phyloP scores from a whole-genome alignment of 2,329 filamentous ascomycete genomes.

The Ophiocordyceps camponoti-leonardi region DNA sequence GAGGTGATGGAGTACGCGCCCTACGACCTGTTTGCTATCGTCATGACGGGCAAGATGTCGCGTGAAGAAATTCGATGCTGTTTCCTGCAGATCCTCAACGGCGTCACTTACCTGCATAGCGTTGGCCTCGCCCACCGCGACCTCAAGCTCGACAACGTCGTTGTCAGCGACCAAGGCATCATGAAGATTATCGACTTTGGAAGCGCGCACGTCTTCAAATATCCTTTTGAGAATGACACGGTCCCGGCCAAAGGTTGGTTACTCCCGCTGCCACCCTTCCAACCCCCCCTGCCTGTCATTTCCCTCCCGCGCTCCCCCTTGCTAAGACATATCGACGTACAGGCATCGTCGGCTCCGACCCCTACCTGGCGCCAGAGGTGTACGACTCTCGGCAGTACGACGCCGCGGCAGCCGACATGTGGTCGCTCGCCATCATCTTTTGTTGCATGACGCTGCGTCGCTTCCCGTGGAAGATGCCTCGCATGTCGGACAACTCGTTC shows the following conservation, averaged over 20 bases:
- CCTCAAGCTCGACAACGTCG: conserved; percentile 93
- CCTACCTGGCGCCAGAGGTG: conserved; percentile 91
- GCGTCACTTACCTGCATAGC: conserved; percentile 84
- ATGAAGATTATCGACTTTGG: conserved; percentile 99
- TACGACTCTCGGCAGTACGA: conserved; percentile 91
- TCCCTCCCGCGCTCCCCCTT: not conserved
- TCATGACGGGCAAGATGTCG: conserved; percentile 97
- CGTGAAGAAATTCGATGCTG: conserved; percentile 80
- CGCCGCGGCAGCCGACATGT: conserved; percentile 84
- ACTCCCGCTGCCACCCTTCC: too few relatives aligned
- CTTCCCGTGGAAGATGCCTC: conserved; percentile 94
- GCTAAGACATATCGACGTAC: not conserved
- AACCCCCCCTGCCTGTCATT: not conserved
- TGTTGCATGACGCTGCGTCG: conserved; percentile 94
- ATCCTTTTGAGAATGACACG: conserved; percentile 73
- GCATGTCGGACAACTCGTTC: conserved; percentile 83
- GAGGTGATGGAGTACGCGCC: conserved; percentile 99
- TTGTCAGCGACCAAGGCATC: conserved; percentile 88
- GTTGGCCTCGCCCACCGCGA: conserved; percentile 92
- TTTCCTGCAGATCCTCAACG: conserved; percentile 87
- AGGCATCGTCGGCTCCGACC: conserved; percentile 68
- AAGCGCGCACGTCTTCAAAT: conserved; percentile 90
- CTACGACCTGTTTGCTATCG: conserved; percentile 88
- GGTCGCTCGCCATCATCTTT: conserved; percentile 96
- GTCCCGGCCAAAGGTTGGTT: conserved; percentile 19